phyloP scores from a whole-genome alignment of 257 asterid species.

The Anisodus tanguticus region DNA sequence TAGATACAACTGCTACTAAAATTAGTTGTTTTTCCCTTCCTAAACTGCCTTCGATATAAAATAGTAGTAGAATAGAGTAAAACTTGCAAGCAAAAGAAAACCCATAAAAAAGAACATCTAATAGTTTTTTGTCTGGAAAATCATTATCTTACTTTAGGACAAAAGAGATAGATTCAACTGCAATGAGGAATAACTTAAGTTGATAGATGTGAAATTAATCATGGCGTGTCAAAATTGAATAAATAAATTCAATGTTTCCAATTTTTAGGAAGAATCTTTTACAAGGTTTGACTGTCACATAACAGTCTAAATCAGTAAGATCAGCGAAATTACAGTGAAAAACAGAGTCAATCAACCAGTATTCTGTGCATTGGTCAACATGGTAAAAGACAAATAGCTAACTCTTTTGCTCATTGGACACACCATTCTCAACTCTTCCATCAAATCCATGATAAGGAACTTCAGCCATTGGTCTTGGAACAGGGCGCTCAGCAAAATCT shows the following conservation, averaged over 20 bases:
- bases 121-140: too few relatives aligned
- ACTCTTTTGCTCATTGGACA: slow-evolving; percentile 62
- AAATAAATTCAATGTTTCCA: slow-evolving; percentile 26
- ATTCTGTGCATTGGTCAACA: slow-evolving; percentile 30
- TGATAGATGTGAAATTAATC: neutral
- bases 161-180: too few relatives aligned
- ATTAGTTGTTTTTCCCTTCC: slow-evolving; percentile 1
- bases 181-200: neutral
- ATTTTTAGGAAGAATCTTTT: slow-evolving; percentile 28
- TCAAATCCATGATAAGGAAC: slow-evolving; percentile 84
- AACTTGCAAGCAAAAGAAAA: slow-evolving; percentile 7
- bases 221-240: neutral
- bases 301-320: slow-evolving; percentile 29
- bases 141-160: too few relatives aligned
- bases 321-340: slow-evolving; percentile 40
- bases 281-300: slow-evolving; percentile 31
- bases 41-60: neutral
- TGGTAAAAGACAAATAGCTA: slow-evolving; percentile 39
- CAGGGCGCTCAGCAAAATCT: slow-evolving; percentile 71
- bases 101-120: too few relatives aligned
- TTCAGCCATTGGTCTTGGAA: slow-evolving; percentile 88
- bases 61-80: slow-evolving; percentile 6
- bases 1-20: neutral
- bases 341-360: slow-evolving; percentile 17
- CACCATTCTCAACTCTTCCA: slow-evolving; percentile 80